Percentiles rank a stretch among this genome's conserved stretches.
Conservation (phyloP, 108 stramenopile genomes). For the Parietichytrium sp. region DNA sequence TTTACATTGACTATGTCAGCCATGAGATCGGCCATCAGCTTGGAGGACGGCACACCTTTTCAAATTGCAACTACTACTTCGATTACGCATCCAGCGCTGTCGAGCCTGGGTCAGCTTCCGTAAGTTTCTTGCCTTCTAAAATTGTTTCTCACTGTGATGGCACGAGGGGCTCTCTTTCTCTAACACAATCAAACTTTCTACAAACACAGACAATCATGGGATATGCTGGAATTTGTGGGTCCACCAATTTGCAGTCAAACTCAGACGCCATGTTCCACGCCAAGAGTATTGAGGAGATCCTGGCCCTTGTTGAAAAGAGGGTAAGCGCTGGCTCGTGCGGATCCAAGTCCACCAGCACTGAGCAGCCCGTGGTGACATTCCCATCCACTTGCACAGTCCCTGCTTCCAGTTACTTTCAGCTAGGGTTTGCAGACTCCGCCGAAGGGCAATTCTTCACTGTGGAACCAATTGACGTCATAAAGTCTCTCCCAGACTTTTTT, state of each 20-base stretch:
- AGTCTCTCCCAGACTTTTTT: not conserved
- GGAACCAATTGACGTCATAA: not conserved
- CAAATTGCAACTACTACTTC: not conserved
- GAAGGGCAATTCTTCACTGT: not conserved
- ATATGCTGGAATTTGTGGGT: not conserved
- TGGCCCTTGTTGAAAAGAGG: not conserved
- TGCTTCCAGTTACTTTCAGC: not conserved
- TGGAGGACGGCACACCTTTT: not conserved
- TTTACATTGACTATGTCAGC: slow-evolving; percentile 3
- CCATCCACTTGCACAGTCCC: slow-evolving; percentile 11
- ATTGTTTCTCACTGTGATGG: too few relatives aligned
- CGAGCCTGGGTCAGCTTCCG: not conserved
- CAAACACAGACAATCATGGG: slow-evolving; percentile 37
- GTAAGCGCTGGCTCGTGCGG: not conserved
- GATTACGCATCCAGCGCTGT: too few relatives aligned
- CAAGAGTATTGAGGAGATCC: not conserved
- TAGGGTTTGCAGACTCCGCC: not conserved
- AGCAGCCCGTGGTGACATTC: not conserved
- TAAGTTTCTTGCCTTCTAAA: too few relatives aligned
- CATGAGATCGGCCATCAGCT: slow-evolving; percentile 24
- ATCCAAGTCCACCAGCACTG: not conserved
- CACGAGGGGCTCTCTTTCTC: too few relatives aligned
- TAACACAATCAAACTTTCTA: too few relatives aligned
- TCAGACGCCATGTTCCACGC: not conserved
- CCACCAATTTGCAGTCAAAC: not conserved